Evolutionary conservation across 2,329 filamentous ascomycete species (phyloP).

Genomic region (Fusarium sp.): DNA sequence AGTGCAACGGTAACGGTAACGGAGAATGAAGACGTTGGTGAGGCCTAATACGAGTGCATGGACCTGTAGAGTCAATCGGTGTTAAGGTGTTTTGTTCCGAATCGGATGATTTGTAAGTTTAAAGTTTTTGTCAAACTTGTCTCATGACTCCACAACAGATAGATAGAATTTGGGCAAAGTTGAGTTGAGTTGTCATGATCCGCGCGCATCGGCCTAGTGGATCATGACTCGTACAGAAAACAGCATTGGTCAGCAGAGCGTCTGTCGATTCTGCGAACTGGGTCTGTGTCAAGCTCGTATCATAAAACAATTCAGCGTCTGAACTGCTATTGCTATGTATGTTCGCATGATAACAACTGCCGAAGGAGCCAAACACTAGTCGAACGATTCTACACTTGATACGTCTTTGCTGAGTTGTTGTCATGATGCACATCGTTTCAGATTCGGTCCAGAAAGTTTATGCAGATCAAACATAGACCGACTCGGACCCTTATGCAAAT

Average conservation of each 20-base stretch:
- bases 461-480: not conserved
- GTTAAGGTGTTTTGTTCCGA: constrained; percentile 3
- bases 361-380: too few species aligned
- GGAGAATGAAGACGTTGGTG: constrained; percentile 50
- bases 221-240: constrained; percentile 10
- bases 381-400: not conserved
- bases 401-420: not conserved
- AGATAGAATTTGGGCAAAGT: not conserved
- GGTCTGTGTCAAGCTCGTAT: not conserved
- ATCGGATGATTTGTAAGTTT: constrained; percentile 8
- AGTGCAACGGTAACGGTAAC: constrained; percentile 45
- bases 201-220: not conserved
- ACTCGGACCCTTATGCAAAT: not conserved
- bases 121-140: not conserved
- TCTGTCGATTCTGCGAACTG: not conserved
- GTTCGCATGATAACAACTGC: not conserved
- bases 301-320: constrained; percentile 6
- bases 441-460: not conserved
- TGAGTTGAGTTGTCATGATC: not conserved
- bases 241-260: constrained; percentile 4
- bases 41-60: constrained; percentile 31
- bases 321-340: not conserved
- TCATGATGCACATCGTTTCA: not conserved
- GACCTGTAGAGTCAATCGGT: not conserved
- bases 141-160: constrained; percentile 12